A percentile compares a stretch with the other conserved stretches of the same genome.
These are phyloP conservation scores for Calonectria pauciramosa DNA, from an alignment of 2,329 filamentous ascomycete species.

Conservation along the genomic window DNA sequence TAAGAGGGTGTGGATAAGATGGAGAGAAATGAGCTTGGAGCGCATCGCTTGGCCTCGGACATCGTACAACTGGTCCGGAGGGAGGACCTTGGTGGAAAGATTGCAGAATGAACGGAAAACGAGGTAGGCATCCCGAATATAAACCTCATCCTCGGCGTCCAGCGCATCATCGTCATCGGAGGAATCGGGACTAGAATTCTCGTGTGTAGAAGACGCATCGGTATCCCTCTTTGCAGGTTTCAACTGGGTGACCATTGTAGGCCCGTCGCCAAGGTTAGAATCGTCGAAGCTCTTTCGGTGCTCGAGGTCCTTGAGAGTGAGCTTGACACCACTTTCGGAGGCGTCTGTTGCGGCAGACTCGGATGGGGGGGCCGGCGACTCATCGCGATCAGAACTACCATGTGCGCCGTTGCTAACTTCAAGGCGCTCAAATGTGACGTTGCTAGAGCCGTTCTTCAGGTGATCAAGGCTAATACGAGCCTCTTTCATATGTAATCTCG, in stretches of 20 bases:
- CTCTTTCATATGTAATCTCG: constrained; percentile 88
- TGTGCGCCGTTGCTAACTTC: constrained; percentile 53
- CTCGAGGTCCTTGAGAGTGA: constrained; percentile 77
- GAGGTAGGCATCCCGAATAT: constrained; percentile 95
- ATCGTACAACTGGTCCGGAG: constrained; percentile 92
- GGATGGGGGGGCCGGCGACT: constrained; percentile 51
- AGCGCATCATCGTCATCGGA: constrained; percentile 71
- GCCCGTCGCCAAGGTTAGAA: constrained; percentile 75
- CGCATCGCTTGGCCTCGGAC: constrained; percentile 96
- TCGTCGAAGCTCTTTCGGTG: constrained; percentile 78
- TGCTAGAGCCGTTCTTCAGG: constrained; percentile 67
- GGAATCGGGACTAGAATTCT: constrained; percentile 68
- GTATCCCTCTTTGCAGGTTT: constrained; percentile 61
- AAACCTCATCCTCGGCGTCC: constrained; percentile 90
- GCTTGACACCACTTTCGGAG: constrained; percentile 63
- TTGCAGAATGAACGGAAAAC: constrained; percentile 99
- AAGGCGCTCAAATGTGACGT: constrained; percentile 64
- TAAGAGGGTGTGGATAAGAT: constrained; percentile 94
- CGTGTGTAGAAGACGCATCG: constrained; percentile 61
- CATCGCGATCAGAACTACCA: constrained; percentile 55
- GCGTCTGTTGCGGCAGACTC: constrained; percentile 45
- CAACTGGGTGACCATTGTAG: constrained; percentile 75
- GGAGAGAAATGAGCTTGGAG: constrained; percentile 94
- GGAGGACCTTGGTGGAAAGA: constrained; percentile 90
- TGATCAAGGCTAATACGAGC: constrained; percentile 72